phyloP scores from a whole-genome alignment of 2,329 filamentous ascomycete species.

The Colletotrichum tamarilloi region DNA sequence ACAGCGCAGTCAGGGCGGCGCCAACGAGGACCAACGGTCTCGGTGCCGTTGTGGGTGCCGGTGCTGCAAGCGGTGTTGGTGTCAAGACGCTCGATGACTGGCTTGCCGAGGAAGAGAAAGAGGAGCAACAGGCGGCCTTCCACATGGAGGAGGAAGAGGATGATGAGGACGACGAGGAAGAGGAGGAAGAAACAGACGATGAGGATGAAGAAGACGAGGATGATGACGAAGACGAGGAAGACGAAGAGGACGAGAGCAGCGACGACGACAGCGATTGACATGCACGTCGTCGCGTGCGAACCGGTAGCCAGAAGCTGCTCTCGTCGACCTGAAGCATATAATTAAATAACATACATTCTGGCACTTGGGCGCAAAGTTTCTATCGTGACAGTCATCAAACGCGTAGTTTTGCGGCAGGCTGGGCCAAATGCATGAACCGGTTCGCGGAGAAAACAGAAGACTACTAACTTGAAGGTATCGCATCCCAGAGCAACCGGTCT shows the following conservation, averaged over 20 bases:
- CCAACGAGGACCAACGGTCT: constrained; percentile 61
- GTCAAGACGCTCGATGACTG: constrained; percentile 93
- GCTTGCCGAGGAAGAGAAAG: constrained; percentile 79
- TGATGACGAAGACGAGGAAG: constrained; percentile 51
- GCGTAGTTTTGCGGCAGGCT: too few species aligned
- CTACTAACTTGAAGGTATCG: background rate
- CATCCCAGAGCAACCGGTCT: background rate
- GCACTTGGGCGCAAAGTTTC: background rate
- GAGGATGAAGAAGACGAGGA: constrained; percentile 58
- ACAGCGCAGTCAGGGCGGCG: constrained; percentile 59
- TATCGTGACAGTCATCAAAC: background rate
- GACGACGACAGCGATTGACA: constrained; percentile 48
- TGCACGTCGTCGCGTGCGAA: background rate
- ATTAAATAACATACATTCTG: background rate
- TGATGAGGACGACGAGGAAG: constrained; percentile 62
- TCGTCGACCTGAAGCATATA: background rate
- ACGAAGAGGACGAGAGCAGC: constrained; percentile 55
- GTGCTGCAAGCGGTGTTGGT: constrained; percentile 53
- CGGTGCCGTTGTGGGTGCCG: constrained; percentile 23
- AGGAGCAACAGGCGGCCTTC: constrained; percentile 63
- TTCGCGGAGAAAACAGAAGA: background rate
- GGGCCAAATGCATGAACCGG: too few species aligned
- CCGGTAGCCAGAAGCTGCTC: background rate
- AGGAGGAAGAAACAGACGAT: constrained; percentile 62
- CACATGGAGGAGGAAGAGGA: constrained; percentile 60